Percentiles rank a stretch among this genome's conserved stretches.
Evolutionary conservation across 345 rosid genomes (phyloP).

Genomic region (Acer saccharum): DNA sequence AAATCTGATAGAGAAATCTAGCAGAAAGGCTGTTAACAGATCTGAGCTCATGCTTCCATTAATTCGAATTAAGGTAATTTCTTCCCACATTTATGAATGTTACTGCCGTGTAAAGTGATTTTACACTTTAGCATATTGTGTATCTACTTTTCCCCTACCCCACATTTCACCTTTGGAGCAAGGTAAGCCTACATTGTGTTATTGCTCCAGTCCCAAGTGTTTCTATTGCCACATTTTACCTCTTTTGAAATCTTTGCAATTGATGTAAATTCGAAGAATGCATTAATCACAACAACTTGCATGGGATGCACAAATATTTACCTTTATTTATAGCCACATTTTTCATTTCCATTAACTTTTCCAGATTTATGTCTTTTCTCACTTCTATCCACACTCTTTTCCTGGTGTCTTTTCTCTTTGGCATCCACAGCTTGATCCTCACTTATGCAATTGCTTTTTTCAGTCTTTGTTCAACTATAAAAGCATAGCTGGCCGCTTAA

Average conservation of each 20-base stretch:
- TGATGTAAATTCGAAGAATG: neutral
- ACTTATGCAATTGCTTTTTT: neutral
- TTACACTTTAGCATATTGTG: conserved; percentile 7
- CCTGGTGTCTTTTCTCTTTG: neutral
- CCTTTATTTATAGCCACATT: neutral
- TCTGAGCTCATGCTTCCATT: conserved; percentile 83
- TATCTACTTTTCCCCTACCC: neutral
- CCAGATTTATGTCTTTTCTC: neutral
- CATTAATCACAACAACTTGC: neutral
- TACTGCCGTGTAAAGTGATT: neutral
- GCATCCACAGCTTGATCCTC: neutral
- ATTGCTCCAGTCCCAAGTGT: neutral
- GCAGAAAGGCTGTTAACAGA: conserved; percentile 51
- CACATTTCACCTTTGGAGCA: neutral
- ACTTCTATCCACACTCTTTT: neutral
- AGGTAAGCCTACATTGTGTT: neutral
- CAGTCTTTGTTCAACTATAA: neutral
- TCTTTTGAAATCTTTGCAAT: neutral
- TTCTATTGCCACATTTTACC: neutral
- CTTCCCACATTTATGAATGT: neutral
- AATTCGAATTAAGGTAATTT: conserved; percentile 81
- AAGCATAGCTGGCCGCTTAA: neutral
- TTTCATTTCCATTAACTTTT: neutral
- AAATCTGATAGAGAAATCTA: conserved; percentile 76
- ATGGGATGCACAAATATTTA: neutral